Evolutionary conservation across 2,329 filamentous ascomycete species (phyloP).

Genomic region (Cryphonectria japonica): DNA sequence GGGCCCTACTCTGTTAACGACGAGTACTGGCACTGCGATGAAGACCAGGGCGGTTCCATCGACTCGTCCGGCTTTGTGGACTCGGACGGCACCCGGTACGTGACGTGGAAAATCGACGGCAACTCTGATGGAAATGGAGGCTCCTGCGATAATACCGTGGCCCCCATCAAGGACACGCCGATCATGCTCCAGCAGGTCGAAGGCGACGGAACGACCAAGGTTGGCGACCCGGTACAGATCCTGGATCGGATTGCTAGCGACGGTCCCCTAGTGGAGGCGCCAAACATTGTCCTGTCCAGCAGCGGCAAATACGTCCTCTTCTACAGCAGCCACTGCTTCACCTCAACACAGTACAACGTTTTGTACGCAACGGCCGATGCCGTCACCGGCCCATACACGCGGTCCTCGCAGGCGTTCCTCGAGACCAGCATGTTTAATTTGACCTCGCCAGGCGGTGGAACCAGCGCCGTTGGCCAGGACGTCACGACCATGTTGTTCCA

Average conservation of each 20-base stretch:
- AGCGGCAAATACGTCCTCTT: slow-evolving; percentile 62
- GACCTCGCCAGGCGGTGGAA: slow-evolving; percentile 28
- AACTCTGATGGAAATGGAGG: slow-evolving; percentile 54
- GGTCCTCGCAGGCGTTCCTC: slow-evolving; percentile 16
- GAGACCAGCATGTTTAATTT: slow-evolving; percentile 22
- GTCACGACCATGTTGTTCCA: slow-evolving; percentile 26
- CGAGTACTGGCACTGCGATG: slow-evolving; percentile 56
- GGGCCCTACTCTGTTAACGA: slow-evolving; percentile 58
- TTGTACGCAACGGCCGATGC: slow-evolving; percentile 55
- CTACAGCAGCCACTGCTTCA: slow-evolving; percentile 65
- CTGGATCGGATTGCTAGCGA: slow-evolving; percentile 50
- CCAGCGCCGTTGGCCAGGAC: slow-evolving; percentile 21
- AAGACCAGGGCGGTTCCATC: slow-evolving; percentile 61
- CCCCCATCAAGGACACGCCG: slow-evolving; percentile 51
- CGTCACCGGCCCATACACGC: slow-evolving; percentile 25
- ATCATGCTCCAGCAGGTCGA: slow-evolving; percentile 59
- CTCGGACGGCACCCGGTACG: slow-evolving; percentile 56
- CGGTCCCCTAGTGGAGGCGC: slow-evolving; percentile 65
- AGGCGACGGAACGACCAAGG: slow-evolving; percentile 54
- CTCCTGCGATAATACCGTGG: slow-evolving; percentile 50
- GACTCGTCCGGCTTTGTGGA: slow-evolving; percentile 65
- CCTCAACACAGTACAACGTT: slow-evolving; percentile 58
- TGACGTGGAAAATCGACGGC: slow-evolving; percentile 70
- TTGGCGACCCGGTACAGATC: slow-evolving; percentile 54
- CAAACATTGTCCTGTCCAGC: slow-evolving; percentile 51